These are phyloP conservation scores for Staphylotrichum tortipilum DNA, from an alignment of 495 filamentous ascomycete species.

Conservation along the genomic window DNA sequence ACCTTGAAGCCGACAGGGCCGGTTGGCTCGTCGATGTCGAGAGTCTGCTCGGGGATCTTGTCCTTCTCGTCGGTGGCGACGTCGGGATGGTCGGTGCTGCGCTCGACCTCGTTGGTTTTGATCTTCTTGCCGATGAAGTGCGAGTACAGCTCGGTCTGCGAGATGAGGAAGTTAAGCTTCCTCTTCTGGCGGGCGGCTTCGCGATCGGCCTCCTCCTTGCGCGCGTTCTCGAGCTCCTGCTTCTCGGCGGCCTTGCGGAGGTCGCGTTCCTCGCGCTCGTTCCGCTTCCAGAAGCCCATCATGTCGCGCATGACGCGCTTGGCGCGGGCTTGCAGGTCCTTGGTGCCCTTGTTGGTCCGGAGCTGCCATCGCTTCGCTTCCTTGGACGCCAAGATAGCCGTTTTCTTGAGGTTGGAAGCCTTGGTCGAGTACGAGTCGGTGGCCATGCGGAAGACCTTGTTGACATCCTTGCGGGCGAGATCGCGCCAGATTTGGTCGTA, in stretches of 20 bases:
- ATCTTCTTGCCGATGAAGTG: slow-evolving; percentile 99
- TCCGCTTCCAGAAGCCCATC: slow-evolving; percentile 99
- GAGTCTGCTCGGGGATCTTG: slow-evolving; percentile 34
- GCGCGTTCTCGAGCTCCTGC: slow-evolving; percentile 92
- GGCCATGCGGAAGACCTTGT: slow-evolving; percentile 81
- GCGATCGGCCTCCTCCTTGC: slow-evolving; percentile 91
- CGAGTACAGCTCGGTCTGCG: slow-evolving; percentile 95
- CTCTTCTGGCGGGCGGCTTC: slow-evolving; percentile 95
- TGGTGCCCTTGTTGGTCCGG: slow-evolving; percentile 94
- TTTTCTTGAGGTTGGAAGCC: slow-evolving; percentile 91
- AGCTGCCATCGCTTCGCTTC: slow-evolving; percentile 96
- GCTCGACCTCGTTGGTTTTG: slow-evolving; percentile 87
- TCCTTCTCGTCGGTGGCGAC: slow-evolving; percentile 40
- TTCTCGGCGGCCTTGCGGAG: slow-evolving; percentile 87
- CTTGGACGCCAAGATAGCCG: slow-evolving; percentile 91
- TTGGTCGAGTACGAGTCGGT: slow-evolving; percentile 72
- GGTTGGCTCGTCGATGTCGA: slow-evolving; percentile 52
- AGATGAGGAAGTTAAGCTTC: slow-evolving; percentile 99
- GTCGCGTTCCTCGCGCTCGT: slow-evolving; percentile 94
- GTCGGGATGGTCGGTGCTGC: slow-evolving; percentile 71
- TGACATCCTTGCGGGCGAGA: slow-evolving; percentile 85
- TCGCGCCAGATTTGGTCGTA: slow-evolving; percentile 98
- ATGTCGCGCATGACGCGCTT: slow-evolving; percentile 99
- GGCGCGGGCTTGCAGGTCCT: slow-evolving; percentile 92
- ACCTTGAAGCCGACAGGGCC: slow-evolving; percentile 58